phyloP scores from a whole-genome alignment of 116 monocot species.

The Papilionanthe hybrid region DNA sequence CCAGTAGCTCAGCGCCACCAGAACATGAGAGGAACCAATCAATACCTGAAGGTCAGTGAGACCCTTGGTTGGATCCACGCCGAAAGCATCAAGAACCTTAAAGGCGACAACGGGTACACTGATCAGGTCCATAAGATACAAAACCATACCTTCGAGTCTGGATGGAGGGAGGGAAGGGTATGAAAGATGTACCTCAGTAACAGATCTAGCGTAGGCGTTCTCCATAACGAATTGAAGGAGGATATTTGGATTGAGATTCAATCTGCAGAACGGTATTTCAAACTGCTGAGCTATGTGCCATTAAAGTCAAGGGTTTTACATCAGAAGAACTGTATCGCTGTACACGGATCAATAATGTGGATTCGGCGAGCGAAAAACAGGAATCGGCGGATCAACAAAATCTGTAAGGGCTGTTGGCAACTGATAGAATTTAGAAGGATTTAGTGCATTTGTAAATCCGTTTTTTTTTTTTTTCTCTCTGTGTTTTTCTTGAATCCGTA shows the following conservation, averaged over 20 bases:
- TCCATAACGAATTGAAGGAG: conserved; percentile 43
- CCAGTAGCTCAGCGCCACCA: neutral
- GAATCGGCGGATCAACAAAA: neutral
- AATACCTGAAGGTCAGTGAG: conserved; percentile 74
- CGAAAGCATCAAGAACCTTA: conserved; percentile 79
- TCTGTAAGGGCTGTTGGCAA: too few species aligned
- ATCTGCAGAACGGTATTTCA: neutral
- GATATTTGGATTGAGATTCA: neutral
- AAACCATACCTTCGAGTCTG: neutral
- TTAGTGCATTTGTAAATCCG: too few species aligned
- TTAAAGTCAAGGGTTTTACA: neutral
- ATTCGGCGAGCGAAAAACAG: neutral
- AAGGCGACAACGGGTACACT: neutral
- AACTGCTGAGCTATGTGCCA: neutral
- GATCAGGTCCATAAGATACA: neutral
- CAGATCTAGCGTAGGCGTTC: conserved; percentile 88
- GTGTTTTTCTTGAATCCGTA: too few species aligned
- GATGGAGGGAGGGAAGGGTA: neutral
- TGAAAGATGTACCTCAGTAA: conserved; percentile 43
- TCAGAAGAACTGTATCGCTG: neutral
- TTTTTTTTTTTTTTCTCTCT: too few species aligned
- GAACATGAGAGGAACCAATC: neutral
- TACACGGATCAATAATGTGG: neutral
- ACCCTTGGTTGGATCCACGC: conserved; percentile 84
- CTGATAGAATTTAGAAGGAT: too few species aligned